These are phyloP conservation scores for Calocybe cyanea DNA, from an alignment of 768 basidiomycete species.

Conservation along the genomic window DNA sequence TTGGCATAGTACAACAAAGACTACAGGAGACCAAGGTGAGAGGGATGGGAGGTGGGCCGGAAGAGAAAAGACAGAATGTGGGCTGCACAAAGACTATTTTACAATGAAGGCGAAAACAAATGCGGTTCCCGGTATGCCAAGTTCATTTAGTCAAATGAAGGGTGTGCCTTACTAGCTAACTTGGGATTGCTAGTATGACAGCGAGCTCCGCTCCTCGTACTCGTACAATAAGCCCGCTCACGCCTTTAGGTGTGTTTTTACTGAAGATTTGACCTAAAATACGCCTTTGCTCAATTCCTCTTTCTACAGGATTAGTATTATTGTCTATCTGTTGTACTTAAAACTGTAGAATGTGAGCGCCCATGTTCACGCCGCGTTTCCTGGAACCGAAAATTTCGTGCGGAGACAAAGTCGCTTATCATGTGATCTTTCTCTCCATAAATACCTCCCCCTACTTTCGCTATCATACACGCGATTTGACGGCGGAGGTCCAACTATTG, in stretches of 20 bases:
- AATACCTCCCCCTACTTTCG: neutral
- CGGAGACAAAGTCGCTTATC: slow-evolving; percentile 13
- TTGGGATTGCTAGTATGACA: slow-evolving; percentile 4
- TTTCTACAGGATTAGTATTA: no score
- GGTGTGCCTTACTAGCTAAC: neutral
- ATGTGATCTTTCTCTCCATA: slow-evolving; percentile 17
- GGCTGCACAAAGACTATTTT: slow-evolving; percentile 90
- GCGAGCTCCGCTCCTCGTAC: neutral
- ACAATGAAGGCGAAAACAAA: slow-evolving; percentile 60
- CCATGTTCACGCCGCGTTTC: no score
- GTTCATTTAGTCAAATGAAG: neutral
- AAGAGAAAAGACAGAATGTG: slow-evolving; percentile 91
- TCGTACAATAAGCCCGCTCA: no score
- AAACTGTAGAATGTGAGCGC: slow-evolving; percentile 9
- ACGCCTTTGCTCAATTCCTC: no score
- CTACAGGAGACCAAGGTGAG: slow-evolving; percentile 73
- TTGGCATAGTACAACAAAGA: slow-evolving; percentile 90
- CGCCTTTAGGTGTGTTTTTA: no score
- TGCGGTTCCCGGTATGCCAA: slow-evolving; percentile 17
- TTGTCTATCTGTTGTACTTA: no score
- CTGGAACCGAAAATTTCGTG: slow-evolving; percentile 3
- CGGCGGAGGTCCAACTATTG: slow-evolving; percentile 17
- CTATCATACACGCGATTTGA: slow-evolving; percentile 9
- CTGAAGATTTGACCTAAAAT: no score
- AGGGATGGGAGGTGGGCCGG: slow-evolving; percentile 92